A percentile compares a stretch with the other conserved stretches of the same genome.
These are phyloP conservation scores for Hanseniaspora thailandica DNA, from an alignment of 805 yeast genomes.

Conservation along the genomic window DNA sequence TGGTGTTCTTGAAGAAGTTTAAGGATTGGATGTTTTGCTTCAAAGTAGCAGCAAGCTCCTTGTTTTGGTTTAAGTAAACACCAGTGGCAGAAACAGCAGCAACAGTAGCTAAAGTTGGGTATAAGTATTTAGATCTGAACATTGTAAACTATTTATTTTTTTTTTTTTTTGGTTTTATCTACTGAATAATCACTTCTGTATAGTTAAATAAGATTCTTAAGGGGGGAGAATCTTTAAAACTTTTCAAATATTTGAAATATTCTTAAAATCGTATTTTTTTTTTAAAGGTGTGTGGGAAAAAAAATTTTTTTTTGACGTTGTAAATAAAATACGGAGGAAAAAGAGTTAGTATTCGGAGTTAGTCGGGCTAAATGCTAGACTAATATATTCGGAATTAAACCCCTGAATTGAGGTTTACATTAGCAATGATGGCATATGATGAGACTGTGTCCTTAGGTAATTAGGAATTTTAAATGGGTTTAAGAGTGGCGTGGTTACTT, in stretches of 20 bases:
- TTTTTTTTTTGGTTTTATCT: not conserved
- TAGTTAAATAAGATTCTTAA: not conserved
- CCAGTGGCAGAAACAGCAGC: slow-evolving; percentile 18
- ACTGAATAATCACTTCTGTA: too few species aligned
- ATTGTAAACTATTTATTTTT: not conserved
- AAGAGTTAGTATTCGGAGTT: too few species aligned
- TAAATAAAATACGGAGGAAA: too few species aligned
- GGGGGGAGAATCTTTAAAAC: not conserved
- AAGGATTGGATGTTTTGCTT: slow-evolving; percentile 3
- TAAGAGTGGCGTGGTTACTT: too few species aligned
- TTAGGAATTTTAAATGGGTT: too few species aligned
- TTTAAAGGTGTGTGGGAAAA: not conserved
- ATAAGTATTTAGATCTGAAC: slow-evolving; percentile 14
- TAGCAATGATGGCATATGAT: too few species aligned
- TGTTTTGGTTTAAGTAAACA: slow-evolving; percentile 17
- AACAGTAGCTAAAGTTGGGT: slow-evolving; percentile 15
- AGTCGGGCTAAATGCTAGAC: too few species aligned
- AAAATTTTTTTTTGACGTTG: not conserved
- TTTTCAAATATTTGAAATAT: too few species aligned
- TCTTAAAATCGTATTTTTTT: too few species aligned
- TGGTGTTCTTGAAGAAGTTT: slow-evolving; percentile 6
- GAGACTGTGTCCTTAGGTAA: too few species aligned
- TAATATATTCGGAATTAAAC: too few species aligned
- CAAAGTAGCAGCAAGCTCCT: slow-evolving; percentile 3
- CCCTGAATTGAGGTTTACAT: too few species aligned